Evolutionary conservation across 176 grass and related monocot genomes (phyloP), one percentile per base, ranked within the genome.

Genomic region (Carex myosuroides): DNA sequence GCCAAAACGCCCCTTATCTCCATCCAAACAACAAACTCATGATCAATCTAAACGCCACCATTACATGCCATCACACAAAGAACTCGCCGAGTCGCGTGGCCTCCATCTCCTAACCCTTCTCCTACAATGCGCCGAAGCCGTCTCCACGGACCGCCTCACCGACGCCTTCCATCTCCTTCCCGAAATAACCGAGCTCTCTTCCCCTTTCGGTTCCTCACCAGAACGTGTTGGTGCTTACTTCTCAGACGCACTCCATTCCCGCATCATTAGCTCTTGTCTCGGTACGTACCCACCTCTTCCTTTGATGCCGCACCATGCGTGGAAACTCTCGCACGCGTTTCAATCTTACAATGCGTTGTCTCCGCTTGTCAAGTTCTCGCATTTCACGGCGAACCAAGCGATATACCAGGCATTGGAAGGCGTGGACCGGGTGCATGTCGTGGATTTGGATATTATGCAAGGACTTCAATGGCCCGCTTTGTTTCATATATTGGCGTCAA

Each of bases 371-470:
- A 97, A 94, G 80, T 97, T 97, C 94, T 92, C 94, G 26, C 90
- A 97, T 90, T 94, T 97, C 94, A 97, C 92, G 1, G 92, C 94
- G 44, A 97, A 97, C 87, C 92, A 97, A 83, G 92, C 90, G 78
- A 97, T 97, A 87, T 89, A 94, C 53, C 90, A 91, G 83, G 94
- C 90, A 53, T 81, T 97, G 52, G 88, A 89, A 50, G 83, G 94
- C 59, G 87, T 85, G 55, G 87, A 94, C 71, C 55, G 81, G 52
- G 85, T 97, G 64, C 94, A 94, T 69, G 87, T 97, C 11, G 21
- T 97, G 59, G 94, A 94, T 85, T 86, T 97, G 66, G 94, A 97
- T 82, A 94, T 97, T 87, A 97, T 97, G 94, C 90, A 97, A 85
- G 94, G 94, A 2, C 79, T 97, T 41, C 92, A 97, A 82, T 97